Conservation (phyloP, 495 filamentous ascomycete species). For the Recurvomyces mirabilis region DNA sequence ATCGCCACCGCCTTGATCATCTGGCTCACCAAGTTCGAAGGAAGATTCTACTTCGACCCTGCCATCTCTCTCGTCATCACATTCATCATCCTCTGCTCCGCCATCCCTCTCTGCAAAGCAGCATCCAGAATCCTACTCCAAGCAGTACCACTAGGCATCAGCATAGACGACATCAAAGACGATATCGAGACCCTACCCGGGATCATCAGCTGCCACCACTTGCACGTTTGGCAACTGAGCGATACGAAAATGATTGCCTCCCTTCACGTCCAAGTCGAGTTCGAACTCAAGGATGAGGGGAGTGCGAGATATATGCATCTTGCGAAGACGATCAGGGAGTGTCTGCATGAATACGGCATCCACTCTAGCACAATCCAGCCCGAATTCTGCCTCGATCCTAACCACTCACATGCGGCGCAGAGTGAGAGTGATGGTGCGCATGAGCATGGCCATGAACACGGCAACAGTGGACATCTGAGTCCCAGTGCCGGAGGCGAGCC, state of each 20-base stretch:
- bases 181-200: slow-evolving; percentile 79
- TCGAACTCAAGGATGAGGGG: slow-evolving; percentile 58
- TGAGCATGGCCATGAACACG: slow-evolving; percentile 3
- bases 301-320: slow-evolving; percentile 82
- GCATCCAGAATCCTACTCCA: slow-evolving; percentile 90
- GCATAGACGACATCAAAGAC: slow-evolving; percentile 78
- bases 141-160: slow-evolving; percentile 77
- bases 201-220: slow-evolving; percentile 79
- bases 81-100: slow-evolving; percentile 80
- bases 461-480: slow-evolving; percentile 2
- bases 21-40: slow-evolving; percentile 64
- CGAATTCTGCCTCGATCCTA: slow-evolving; percentile 62
- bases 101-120: slow-evolving; percentile 84
- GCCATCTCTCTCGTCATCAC: slow-evolving; percentile 94
- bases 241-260: slow-evolving; percentile 87
- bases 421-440: slow-evolving; percentile 27
- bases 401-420: slow-evolving; percentile 37
- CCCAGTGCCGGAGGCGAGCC: background rate
- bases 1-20: slow-evolving; percentile 88
- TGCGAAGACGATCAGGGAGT: slow-evolving; percentile 63
- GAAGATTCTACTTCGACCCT: slow-evolving; percentile 75
- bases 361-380: slow-evolving; percentile 98
- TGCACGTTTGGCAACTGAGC: slow-evolving; percentile 95
- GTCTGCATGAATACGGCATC: slow-evolving; percentile 89
- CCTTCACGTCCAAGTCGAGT: slow-evolving; percentile 80